Base-by-base conservation (phyloP, 495 filamentous ascomycete genomes). In the Cudoniella acicularis region DNA sequence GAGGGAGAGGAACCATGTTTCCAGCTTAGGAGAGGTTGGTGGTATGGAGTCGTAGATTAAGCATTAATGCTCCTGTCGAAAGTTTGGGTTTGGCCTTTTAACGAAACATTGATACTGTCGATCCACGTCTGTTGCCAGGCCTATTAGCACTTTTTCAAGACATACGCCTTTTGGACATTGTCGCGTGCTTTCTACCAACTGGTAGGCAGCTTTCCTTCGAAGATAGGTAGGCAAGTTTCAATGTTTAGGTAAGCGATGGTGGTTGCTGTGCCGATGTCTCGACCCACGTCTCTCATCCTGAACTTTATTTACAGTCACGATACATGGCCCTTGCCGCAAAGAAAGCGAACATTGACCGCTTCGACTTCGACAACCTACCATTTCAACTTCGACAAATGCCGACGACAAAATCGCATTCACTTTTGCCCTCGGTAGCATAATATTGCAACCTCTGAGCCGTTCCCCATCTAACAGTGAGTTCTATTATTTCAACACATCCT, bases 1-100 rank as follows among this genome's bases (percentile, higher is more conserved):
- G 67, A 27, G 75, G 76, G 17, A 81, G 67, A 53, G 75, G 72
- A 53, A 79, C 81, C 82, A 83, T 84, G 57, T 59, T 67, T 64
- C 40, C 16, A 21, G 36, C 16, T 18, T 16, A 25, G 41, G 16
- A 25, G 59, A 57, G 45, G 21, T 24, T 41, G 10, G 30, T 6
- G 17, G 3, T 48, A 16, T n/a, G 18, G 40, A 21, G 9, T 27
- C 23, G 6, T 50, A 17, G 26, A 24, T 42, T n/a, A 18, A 27
- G 11, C 27, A 45, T 2, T 22, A 45, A n/a, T 26, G 42, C 4
- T 13, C 27, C 1, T 40, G 23, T 21, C 27, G 4, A 36, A 36
- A 6, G 13, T 13, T 36, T 36, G 6, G 43, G 36, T 9, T 41
- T 46, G n/a, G 43, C 43, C 11, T 24, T 10, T 50, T 50, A 13